Percentiles rank a stretch among this genome's conserved stretches.
phyloP scores from a whole-genome alignment of 1,284 basidiomycete genomes.

The Apiotrichum laibachii region DNA sequence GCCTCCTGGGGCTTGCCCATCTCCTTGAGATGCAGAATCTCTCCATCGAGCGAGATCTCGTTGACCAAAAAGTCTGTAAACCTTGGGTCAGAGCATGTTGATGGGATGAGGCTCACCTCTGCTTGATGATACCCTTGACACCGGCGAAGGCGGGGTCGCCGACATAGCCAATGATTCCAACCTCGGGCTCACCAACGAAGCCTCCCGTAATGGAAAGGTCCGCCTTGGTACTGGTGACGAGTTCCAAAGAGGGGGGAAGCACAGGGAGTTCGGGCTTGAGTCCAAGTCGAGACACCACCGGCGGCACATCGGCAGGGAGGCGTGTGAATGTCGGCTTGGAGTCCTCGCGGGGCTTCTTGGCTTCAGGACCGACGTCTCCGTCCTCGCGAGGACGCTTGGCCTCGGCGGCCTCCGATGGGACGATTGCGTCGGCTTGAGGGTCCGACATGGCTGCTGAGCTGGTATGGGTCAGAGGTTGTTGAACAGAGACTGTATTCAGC shows the following conservation, averaged over 20 bases:
- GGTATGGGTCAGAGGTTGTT: too few species aligned
- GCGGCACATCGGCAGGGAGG: constrained; percentile 13
- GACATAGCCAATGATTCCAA: constrained; percentile 87
- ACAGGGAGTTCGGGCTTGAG: constrained; percentile 35
- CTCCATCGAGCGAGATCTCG: constrained; percentile 76
- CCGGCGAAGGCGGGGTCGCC: constrained; percentile 64
- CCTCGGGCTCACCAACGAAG: constrained; percentile 70
- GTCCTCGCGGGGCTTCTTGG: constrained; percentile 2
- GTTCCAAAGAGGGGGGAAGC: constrained; percentile 39
- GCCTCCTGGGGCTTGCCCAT: constrained; percentile 61
- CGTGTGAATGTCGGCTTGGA: not conserved
- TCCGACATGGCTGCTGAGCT: not conserved
- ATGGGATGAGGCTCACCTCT: constrained; percentile 60
- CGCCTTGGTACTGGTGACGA: constrained; percentile 33
- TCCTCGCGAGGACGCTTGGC: constrained; percentile 7
- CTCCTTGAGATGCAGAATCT: constrained; percentile 73
- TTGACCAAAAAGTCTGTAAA: constrained; percentile 93
- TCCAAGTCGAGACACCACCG: constrained; percentile 40
- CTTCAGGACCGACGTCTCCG: not conserved
- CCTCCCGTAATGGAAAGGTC: constrained; percentile 32
- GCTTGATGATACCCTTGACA: constrained; percentile 87
- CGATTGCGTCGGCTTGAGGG: not conserved
- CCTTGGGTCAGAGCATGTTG: constrained; percentile 51
- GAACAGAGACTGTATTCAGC: too few species aligned
- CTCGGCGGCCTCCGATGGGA: not conserved